These are phyloP conservation scores for Russula vinacea DNA, from an alignment of 768 basidiomycete species.

Conservation along the genomic window DNA sequence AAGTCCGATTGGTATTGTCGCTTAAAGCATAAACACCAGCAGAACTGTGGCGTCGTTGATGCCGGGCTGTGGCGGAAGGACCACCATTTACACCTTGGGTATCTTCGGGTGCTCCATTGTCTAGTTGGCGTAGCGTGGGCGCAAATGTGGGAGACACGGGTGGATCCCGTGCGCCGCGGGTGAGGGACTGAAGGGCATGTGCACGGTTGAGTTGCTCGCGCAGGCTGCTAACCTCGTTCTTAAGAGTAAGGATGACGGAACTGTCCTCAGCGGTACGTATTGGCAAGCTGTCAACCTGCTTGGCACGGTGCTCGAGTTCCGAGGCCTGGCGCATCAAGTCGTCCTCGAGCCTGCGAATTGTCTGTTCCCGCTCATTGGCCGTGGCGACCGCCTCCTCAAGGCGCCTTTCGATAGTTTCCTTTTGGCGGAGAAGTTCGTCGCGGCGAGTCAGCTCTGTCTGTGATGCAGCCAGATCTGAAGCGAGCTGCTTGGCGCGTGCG, in stretches of 20 bases:
- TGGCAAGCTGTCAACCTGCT: conserved; percentile 60
- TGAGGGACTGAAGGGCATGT: conserved; percentile 87
- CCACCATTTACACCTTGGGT: conserved; percentile 43
- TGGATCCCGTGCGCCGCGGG: conserved; percentile 65
- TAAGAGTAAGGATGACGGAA: conserved; percentile 82
- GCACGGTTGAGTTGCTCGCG: conserved; percentile 95
- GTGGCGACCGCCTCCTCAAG: conserved; percentile 75
- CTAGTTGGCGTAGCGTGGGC: conserved; percentile 63
- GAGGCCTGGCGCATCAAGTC: conserved; percentile 70
- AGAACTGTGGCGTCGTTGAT: conserved; percentile 83
- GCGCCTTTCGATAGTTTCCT: conserved; percentile 74
- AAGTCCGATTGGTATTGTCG: conserved; percentile 63
- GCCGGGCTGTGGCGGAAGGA: conserved; percentile 40
- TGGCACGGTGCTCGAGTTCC: conserved; percentile 75
- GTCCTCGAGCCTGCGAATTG: conserved; percentile 75
- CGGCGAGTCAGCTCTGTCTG: conserved; percentile 70
- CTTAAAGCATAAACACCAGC: conserved; percentile 69
- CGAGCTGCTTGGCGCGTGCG: conserved; percentile 64
- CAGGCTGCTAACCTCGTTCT: conserved; percentile 86
- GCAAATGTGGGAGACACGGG: conserved; percentile 85
- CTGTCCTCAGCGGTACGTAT: conserved; percentile 74
- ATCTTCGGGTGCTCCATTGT: conserved; percentile 42
- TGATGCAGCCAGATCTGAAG: conserved; percentile 62
- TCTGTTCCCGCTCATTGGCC: conserved; percentile 77
- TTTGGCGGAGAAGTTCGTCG: conserved; percentile 69